Percentiles rank a stretch among this genome's conserved stretches.
Conservation (phyloP, 2,329 filamentous ascomycete species). For the Apiospora rasikravindrae region DNA sequence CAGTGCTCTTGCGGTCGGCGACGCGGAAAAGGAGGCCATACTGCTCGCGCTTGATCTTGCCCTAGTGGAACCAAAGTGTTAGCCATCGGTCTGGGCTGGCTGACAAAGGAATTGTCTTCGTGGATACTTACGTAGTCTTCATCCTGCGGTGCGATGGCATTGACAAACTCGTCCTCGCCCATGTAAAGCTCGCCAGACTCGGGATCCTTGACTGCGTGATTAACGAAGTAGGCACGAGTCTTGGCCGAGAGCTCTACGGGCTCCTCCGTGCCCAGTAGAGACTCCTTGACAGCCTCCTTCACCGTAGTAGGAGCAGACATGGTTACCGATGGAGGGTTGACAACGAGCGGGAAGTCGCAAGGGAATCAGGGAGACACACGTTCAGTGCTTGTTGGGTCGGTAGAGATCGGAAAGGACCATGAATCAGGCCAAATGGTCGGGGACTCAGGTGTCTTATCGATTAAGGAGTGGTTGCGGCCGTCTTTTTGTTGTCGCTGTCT, state of each 20-base stretch:
- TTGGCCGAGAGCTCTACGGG: conserved; percentile 71
- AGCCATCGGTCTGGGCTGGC: not conserved
- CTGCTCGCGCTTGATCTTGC: conserved; percentile 97
- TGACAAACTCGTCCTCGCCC: conserved; percentile 84
- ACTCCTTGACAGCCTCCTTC: conserved; percentile 79
- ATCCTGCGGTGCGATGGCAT: conserved; percentile 82
- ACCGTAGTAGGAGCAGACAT: conserved; percentile 56
- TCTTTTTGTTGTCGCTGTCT: conserved; percentile 5
- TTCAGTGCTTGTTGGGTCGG: conserved; percentile 13
- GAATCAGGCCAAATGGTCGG: conserved; percentile 4
- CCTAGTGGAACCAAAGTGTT: conserved; percentile 56
- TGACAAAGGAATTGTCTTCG: not conserved
- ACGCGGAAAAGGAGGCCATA: conserved; percentile 93
- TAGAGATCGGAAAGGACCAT: not conserved
- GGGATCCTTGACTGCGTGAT: conserved; percentile 76
- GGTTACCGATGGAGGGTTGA: conserved; percentile 25
- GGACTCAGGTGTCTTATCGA: not conserved
- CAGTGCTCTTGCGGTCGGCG: conserved; percentile 78
- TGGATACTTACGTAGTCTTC: conserved; percentile 84
- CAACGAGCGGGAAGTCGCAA: conserved; percentile 7
- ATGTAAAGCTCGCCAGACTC: conserved; percentile 79
- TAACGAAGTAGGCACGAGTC: conserved; percentile 76
- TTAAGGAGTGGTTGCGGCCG: conserved; percentile 12
- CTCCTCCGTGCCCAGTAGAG: conserved; percentile 69
- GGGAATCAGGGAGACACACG: not conserved